A percentile compares a stretch with the other conserved stretches of the same genome.
Evolutionary conservation across 495 filamentous ascomycete species (phyloP).

Genomic region (Ascodesmis nigricans): DNA sequence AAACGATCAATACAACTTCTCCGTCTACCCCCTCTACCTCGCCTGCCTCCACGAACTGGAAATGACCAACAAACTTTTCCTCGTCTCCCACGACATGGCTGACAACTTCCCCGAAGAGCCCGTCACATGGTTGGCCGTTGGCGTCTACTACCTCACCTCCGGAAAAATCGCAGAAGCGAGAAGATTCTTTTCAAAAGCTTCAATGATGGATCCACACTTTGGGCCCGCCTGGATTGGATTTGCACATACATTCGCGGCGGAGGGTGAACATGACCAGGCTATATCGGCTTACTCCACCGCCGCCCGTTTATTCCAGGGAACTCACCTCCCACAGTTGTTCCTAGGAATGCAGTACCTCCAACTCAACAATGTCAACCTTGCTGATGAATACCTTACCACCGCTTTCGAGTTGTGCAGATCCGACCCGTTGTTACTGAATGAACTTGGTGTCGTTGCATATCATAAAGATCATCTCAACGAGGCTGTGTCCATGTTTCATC

Average conservation of each 20-base stretch:
- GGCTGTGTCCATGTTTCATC: constrained; percentile 48
- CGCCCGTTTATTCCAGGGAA: constrained; percentile 85
- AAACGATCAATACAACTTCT: constrained; percentile 69
- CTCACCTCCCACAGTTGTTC: constrained; percentile 88
- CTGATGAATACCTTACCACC: constrained; percentile 84
- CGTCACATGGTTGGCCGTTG: constrained; percentile 79
- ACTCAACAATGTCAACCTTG: constrained; percentile 80
- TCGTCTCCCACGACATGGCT: constrained; percentile 83
- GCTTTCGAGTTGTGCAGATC: constrained; percentile 54
- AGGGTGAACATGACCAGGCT: constrained; percentile 96
- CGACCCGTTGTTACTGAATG: constrained; percentile 83
- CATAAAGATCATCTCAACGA: constrained; percentile 62
- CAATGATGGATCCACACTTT: constrained; percentile 91
- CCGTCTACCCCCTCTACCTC: constrained; percentile 71
- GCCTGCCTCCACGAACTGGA: constrained; percentile 77
- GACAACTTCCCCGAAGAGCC: constrained; percentile 82
- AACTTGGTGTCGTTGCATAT: constrained; percentile 83
- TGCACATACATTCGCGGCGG: constrained; percentile 98
- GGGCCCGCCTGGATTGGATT: constrained; percentile 98
- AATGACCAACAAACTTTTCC: constrained; percentile 68
- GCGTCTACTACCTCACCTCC: constrained; percentile 81
- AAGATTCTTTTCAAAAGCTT: constrained; percentile 89
- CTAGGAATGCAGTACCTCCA: constrained; percentile 96
- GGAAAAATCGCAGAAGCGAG: constrained; percentile 80
- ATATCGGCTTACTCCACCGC: constrained; percentile 96